phyloP scores from a whole-genome alignment of 208 protist genomes.

The Phytomonas sp. region DNA sequence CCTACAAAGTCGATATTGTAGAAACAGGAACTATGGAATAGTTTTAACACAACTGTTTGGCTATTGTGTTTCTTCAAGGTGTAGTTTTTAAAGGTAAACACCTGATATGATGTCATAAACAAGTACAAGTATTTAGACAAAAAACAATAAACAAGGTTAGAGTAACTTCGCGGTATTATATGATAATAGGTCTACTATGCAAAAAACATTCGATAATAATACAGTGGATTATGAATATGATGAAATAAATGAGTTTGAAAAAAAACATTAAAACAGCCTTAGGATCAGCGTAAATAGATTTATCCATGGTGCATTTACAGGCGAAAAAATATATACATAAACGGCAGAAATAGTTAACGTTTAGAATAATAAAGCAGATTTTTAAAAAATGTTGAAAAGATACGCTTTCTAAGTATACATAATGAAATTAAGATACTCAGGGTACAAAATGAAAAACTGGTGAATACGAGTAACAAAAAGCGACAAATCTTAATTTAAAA shows the following conservation, averaged over 20 bases:
- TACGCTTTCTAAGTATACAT: background rate
- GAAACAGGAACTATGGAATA: background rate
- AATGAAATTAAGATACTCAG: background rate
- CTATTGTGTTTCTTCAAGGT: background rate
- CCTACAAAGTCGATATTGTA: background rate
- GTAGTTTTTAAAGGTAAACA: background rate
- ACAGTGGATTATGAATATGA: background rate
- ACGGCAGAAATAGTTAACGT: background rate
- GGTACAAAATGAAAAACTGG: background rate
- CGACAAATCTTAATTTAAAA: background rate
- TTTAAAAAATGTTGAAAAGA: background rate
- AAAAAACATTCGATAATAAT: background rate
- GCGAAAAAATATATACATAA: background rate
- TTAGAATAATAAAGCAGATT: slow-evolving; percentile 1
- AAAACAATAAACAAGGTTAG: background rate
- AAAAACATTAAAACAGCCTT: background rate
- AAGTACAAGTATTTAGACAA: background rate
- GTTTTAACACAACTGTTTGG: background rate
- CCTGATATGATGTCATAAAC: background rate
- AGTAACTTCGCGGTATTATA: background rate
- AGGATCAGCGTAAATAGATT: background rate
- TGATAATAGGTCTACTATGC: background rate
- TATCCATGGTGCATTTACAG: background rate
- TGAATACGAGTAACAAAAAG: background rate
- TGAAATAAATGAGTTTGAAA: background rate